Base-by-base conservation (phyloP, 2,329 filamentous ascomycete species). In the Trichoderma sp. region DNA sequence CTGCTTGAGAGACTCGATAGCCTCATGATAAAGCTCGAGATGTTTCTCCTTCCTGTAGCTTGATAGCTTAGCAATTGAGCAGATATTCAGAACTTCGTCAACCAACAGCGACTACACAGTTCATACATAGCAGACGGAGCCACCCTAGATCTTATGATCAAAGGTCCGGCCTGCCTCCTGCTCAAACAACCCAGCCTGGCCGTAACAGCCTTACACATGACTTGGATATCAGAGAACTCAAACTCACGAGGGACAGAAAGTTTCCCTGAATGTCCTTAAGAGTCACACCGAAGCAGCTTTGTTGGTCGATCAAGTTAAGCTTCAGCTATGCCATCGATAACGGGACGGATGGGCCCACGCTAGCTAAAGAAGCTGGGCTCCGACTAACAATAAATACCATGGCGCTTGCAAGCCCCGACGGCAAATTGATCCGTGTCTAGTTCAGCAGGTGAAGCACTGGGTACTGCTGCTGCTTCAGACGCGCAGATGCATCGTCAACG, bases 261-360 rank as follows among this genome's bases (percentile, higher is more conserved):
- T 23, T 50, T 50, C n/a, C n/a, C 7, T 20, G 23, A 2, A 53
- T 50, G 6, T 11, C 17, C 12, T 64, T 1, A 34, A 34, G 62
- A 53, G 62, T 65, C 62, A 65, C 62, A 20, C 62, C 43, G 62
- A 59, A 39, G 30, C 47, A 13, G 43, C 63, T 30, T 23, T 55
- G 47, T 36, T 43, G 50, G 64, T 67, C 26, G 50, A 36, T 67
- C 23, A 43, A 20, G 15, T 67, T 43, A 67, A 58, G 64, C 64
- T 67, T 67, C 64, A 67, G 64, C 64, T 67, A 57, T 58, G 34
- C 50, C 64, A 28, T 57, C 64, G 17, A 30, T 13, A 57, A 67
- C 32, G 64, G 64, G 64, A 58, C 50, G 50, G 64, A 67, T 58
- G 64, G n/a, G 30, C 53, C 64, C 64, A 67, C 50, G 30, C 7